phyloP scores from a whole-genome alignment of 257 asterid species.

The Primulina huaijiensis region DNA sequence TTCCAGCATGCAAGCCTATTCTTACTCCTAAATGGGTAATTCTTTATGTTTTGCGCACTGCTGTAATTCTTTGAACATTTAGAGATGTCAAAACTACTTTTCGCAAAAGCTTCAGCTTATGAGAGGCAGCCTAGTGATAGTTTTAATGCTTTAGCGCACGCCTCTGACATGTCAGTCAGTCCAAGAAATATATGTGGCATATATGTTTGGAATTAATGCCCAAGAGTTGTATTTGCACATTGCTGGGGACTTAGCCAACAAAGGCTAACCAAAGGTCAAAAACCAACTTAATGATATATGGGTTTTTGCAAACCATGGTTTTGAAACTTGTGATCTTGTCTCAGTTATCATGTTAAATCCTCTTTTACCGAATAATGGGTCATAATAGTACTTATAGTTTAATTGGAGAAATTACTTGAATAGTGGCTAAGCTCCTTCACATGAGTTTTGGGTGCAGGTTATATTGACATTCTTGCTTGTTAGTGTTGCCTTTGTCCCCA shows the following conservation, averaged over 20 bases:
- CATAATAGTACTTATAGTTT: background rate
- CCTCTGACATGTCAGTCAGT: background rate
- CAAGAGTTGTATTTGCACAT: background rate
- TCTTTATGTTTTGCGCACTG: constrained; percentile 5
- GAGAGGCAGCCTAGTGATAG: background rate
- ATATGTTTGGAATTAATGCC: background rate
- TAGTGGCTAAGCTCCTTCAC: constrained; percentile 17
- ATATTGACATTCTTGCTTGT: constrained; percentile 78
- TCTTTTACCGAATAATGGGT: too few relatives aligned
- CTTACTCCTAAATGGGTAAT: constrained; percentile 95
- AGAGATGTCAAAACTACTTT: background rate
- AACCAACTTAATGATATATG: background rate
- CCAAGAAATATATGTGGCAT: background rate
- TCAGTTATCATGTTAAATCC: background rate
- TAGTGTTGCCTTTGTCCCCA: constrained; percentile 72
- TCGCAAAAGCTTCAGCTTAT: background rate
- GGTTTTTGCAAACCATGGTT: background rate
- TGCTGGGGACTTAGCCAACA: background rate
- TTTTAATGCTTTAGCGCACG: background rate
- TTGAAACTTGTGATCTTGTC: background rate
- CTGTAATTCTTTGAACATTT: background rate
- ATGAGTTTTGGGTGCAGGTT: constrained; percentile 47
- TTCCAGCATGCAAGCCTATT: constrained; percentile 98
- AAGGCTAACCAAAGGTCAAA: background rate
- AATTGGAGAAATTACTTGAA: background rate